phyloP scores from a whole-genome alignment of 441 rosid genomes.

The Gossypium schwendimanii region DNA sequence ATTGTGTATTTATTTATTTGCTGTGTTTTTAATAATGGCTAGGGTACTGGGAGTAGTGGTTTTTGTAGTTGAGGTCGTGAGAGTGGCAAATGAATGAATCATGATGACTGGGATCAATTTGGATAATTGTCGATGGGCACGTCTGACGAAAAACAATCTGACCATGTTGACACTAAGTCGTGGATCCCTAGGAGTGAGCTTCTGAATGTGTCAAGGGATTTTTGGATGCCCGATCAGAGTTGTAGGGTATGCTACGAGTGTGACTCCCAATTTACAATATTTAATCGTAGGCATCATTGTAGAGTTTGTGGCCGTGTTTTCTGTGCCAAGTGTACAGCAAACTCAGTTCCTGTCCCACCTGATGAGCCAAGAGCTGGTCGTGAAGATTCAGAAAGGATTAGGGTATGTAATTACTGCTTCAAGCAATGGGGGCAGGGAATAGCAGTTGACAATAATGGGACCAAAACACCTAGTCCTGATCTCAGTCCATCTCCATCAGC shows the following conservation, averaged over 20 bases:
- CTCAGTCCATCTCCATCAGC: slow-evolving; percentile 48
- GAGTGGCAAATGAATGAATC: slow-evolving; percentile 45
- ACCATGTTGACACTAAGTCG: slow-evolving; percentile 39
- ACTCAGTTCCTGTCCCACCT: slow-evolving; percentile 42
- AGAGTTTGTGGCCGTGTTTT: slow-evolving; percentile 65
- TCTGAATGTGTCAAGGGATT: slow-evolving; percentile 51
- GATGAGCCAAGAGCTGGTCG: slow-evolving; percentile 33
- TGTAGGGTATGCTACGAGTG: slow-evolving; percentile 75
- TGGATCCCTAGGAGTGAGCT: slow-evolving; percentile 50
- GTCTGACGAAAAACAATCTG: slow-evolving; percentile 38
- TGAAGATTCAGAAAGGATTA: slow-evolving; percentile 47
- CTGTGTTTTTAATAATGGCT: slow-evolving; percentile 13
- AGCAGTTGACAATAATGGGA: slow-evolving; percentile 38
- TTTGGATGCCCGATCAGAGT: slow-evolving; percentile 82
- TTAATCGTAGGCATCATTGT: slow-evolving; percentile 67
- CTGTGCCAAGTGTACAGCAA: slow-evolving; percentile 61
- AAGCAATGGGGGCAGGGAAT: slow-evolving; percentile 51
- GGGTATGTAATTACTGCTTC: slow-evolving; percentile 67
- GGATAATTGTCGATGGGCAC: slow-evolving; percentile 52
- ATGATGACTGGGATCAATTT: slow-evolving; percentile 44
- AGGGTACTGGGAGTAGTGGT: slow-evolving; percentile 17
- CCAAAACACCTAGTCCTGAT: slow-evolving; percentile 32
- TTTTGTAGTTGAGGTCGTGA: slow-evolving; percentile 13
- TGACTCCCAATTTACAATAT: slow-evolving; percentile 52
- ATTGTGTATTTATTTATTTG: neutral